Evolutionary conservation across 345 rosid genomes (phyloP).

Genomic region (Melaleuca alternifolia): DNA sequence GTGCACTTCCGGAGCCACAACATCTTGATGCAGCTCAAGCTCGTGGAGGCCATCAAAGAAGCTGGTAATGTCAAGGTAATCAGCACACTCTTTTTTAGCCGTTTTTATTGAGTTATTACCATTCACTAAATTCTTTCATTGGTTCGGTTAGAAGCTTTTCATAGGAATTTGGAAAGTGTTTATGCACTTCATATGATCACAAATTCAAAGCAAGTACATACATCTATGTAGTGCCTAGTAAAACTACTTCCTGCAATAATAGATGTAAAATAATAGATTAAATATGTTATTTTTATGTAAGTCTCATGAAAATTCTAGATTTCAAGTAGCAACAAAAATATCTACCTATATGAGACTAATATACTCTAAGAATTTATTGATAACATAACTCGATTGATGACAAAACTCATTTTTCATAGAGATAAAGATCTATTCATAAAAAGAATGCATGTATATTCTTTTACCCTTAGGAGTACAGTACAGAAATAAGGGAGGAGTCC

Average conservation of each 20-base stretch:
- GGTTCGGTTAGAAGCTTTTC: too few species aligned
- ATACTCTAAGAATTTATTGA: neutral
- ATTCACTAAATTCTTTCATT: neutral
- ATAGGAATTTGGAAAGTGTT: neutral
- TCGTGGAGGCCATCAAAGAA: slow-evolving; percentile 56
- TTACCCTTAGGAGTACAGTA: neutral
- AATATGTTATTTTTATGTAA: neutral
- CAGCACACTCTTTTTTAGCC: neutral
- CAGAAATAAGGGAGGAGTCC: neutral
- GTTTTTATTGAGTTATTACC: neutral
- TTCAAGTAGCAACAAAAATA: too few species aligned
- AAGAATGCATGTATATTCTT: neutral
- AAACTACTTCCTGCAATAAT: neutral
- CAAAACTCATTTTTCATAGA: neutral
- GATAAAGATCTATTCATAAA: neutral
- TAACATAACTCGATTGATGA: neutral
- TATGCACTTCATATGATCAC: too few species aligned
- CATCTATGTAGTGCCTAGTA: too few species aligned
- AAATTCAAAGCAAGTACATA: too few species aligned
- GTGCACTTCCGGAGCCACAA: slow-evolving; percentile 52
- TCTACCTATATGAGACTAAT: neutral
- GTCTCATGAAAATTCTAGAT: neutral
- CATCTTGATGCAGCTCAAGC: slow-evolving; percentile 41
- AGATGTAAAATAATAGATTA: neutral
- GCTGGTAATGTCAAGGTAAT: slow-evolving; percentile 59